These are phyloP conservation scores for Chrysopogon serrulatus DNA, from an alignment of 176 grass and related monocot species.

Conservation along the genomic window DNA sequence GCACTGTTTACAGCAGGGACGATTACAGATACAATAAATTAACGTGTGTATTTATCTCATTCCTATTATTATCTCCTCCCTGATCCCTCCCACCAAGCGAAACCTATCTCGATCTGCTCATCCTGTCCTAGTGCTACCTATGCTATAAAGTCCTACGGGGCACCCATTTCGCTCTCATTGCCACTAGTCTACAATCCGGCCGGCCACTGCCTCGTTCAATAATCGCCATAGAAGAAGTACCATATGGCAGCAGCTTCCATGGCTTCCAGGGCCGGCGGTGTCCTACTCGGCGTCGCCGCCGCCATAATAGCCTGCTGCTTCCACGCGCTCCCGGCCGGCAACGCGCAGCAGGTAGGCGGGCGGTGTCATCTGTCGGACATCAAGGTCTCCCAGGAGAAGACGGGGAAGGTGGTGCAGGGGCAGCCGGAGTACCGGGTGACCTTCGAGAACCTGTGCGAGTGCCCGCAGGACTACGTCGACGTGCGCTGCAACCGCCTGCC, in stretches of 20 bases:
- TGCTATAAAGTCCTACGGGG: not conserved
- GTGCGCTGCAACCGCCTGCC: constrained; percentile 3
- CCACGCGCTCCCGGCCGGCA: not conserved
- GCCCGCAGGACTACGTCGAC: constrained; percentile 5
- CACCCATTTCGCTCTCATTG: not conserved
- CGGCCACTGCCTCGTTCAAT: not conserved
- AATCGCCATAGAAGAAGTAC: not conserved
- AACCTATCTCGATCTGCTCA: not conserved
- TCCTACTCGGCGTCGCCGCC: not conserved
- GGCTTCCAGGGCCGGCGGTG: no score
- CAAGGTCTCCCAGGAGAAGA: not conserved
- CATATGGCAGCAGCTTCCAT: not conserved
- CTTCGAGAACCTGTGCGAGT: not conserved
- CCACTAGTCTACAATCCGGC: no score
- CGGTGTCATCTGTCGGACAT: constrained; percentile 3
- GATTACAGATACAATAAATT: not conserved
- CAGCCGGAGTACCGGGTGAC: constrained; percentile 25
- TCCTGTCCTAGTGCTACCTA: no score
- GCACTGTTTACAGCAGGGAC: not conserved
- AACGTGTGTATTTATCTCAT: not conserved
- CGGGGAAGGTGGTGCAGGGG: not conserved
- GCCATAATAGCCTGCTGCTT: not conserved
- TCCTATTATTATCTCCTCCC: no score
- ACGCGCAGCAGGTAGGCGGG: not conserved
- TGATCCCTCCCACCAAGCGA: not conserved